These are phyloP conservation scores for Ramichloridium luteum DNA, from an alignment of 2,329 filamentous ascomycete genomes.

Conservation along the genomic window DNA sequence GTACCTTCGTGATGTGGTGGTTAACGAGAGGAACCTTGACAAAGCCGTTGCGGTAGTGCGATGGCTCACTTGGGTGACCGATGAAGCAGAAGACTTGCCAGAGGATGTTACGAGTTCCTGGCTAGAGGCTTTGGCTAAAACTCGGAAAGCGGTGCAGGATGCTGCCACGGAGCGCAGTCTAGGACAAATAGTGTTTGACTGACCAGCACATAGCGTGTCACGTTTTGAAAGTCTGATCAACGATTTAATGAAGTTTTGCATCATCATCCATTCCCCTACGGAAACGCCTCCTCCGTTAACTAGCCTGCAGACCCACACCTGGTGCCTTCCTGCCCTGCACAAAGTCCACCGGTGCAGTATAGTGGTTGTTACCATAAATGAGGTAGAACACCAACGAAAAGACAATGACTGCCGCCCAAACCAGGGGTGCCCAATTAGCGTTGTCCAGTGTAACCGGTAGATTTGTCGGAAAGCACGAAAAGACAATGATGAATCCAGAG, in stretches of 20 bases:
- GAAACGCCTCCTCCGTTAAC: no score
- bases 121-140: slow-evolving; percentile 26
- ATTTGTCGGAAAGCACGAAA: slow-evolving; percentile 20
- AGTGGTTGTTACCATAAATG: slow-evolving; percentile 17
- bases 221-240: no score
- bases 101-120: slow-evolving; percentile 21
- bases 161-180: slow-evolving; percentile 35
- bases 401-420: slow-evolving; percentile 20
- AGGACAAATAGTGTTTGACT: slow-evolving; percentile 32
- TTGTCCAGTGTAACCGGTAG: slow-evolving; percentile 14
- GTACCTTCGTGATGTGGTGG: slow-evolving; percentile 61
- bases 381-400: slow-evolving; percentile 17
- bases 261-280: no score
- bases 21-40: slow-evolving; percentile 62
- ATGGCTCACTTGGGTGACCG: slow-evolving; percentile 44
- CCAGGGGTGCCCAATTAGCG: slow-evolving; percentile 22
- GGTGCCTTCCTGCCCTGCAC: slow-evolving; percentile 17
- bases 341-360: slow-evolving; percentile 21
- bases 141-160: slow-evolving; percentile 32
- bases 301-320: slow-evolving; percentile 16
- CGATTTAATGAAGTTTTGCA: no score
- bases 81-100: slow-evolving; percentile 18
- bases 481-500: slow-evolving; percentile 20
- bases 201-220: no score
- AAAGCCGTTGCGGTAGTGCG: slow-evolving; percentile 59